These are phyloP conservation scores for Helotiales sp. DNA, from an alignment of 2,329 filamentous ascomycete species.

Conservation along the genomic window DNA sequence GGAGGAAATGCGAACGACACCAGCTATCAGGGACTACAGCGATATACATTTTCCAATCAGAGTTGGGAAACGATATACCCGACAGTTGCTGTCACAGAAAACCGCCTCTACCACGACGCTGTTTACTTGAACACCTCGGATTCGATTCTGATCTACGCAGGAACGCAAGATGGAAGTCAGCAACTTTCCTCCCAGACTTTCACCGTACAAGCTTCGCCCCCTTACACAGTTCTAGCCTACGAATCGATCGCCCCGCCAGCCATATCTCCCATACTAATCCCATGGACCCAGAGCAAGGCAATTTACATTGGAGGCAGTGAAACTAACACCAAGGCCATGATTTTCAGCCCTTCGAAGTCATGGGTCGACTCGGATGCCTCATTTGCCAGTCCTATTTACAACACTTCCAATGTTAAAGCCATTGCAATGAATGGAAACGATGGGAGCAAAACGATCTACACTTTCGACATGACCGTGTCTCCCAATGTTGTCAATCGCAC, in stretches of 20 bases:
- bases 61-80: conserved; percentile 63
- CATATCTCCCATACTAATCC: conserved; percentile 72
- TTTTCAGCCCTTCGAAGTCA: conserved; percentile 66
- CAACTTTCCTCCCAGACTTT: conserved; percentile 75
- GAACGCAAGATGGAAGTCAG: conserved; percentile 64
- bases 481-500: conserved; percentile 78
- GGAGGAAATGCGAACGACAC: conserved; percentile 66
- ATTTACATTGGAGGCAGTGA: conserved; percentile 75
- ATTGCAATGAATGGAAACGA: conserved; percentile 74
- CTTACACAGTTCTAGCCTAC: conserved; percentile 66
- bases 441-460: conserved; percentile 76
- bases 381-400: conserved; percentile 64
- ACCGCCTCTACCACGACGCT: conserved; percentile 76
- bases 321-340: conserved; percentile 70
- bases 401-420: conserved; percentile 63
- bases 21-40: conserved; percentile 76
- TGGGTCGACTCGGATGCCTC: conserved; percentile 73
- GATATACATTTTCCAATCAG: conserved; percentile 61
- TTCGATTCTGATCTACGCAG: conserved; percentile 81
- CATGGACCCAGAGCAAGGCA: conserved; percentile 73
- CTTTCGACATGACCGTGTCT: conserved; percentile 74
- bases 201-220: conserved; percentile 67
- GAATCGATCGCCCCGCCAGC: conserved; percentile 65
- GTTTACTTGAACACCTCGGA: conserved; percentile 73
- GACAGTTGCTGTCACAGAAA: conserved; percentile 49